These are phyloP conservation scores for Boletus patriciae DNA, from an alignment of 768 basidiomycete species.

Conservation along the genomic window DNA sequence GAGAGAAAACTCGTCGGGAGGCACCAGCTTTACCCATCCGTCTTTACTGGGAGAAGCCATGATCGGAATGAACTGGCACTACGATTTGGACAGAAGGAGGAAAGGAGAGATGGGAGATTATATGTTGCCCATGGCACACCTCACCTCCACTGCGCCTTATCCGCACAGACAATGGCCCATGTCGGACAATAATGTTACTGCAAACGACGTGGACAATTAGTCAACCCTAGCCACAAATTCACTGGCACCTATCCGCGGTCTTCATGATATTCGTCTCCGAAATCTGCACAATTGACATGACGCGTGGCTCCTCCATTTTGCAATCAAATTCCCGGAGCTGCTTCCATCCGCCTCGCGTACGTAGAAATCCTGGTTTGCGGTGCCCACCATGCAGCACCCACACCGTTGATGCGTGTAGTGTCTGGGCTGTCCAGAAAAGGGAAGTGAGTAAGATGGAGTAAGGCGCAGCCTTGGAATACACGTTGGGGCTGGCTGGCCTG, in stretches of 20 bases:
- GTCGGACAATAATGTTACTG: slow-evolving; percentile 8
- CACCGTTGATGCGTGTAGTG: too few relatives aligned
- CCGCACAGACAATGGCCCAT: slow-evolving; percentile 15
- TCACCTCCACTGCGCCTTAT: slow-evolving; percentile 23
- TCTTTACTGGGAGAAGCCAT: slow-evolving; percentile 23
- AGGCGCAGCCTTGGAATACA: slow-evolving; percentile 24
- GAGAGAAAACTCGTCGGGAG: slow-evolving; percentile 37
- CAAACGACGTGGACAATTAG: not conserved
- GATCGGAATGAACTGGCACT: slow-evolving; percentile 7
- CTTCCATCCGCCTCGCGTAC: too few relatives aligned
- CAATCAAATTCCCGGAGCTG: too few relatives aligned
- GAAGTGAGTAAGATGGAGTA: slow-evolving; percentile 24
- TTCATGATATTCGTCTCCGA: too few relatives aligned
- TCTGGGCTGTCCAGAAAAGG: slow-evolving; percentile 26
- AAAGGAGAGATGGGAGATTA: slow-evolving; percentile 14
- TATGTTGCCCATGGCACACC: slow-evolving; percentile 23
- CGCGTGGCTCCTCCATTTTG: too few relatives aligned
- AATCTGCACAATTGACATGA: too few relatives aligned
- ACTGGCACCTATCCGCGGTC: too few relatives aligned
- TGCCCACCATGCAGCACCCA: too few relatives aligned
- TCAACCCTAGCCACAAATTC: too few relatives aligned
- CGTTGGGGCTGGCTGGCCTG: slow-evolving; percentile 21
- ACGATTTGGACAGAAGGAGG: not conserved
- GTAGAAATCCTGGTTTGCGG: too few relatives aligned
- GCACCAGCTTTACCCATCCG: slow-evolving; percentile 29